These are phyloP conservation scores for Xylaria digitata DNA, from an alignment of 2,329 filamentous ascomycete species.

Conservation along the genomic window DNA sequence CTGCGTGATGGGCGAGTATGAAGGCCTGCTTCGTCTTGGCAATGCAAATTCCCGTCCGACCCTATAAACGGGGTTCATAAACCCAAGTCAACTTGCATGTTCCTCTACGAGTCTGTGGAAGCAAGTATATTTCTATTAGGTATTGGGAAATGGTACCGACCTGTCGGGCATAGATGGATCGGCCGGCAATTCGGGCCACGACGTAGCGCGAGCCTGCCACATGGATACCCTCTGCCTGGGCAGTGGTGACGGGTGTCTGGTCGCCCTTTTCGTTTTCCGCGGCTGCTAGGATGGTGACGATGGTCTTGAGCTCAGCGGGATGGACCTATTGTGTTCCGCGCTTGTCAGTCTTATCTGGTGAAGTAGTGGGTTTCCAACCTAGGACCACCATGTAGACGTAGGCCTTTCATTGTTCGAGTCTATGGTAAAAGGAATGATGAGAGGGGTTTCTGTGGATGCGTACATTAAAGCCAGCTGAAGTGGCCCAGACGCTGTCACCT, in stretches of 20 bases:
- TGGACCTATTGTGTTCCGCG: conserved; percentile 60
- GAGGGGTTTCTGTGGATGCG: conserved; percentile 34
- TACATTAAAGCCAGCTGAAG: conserved; percentile 78
- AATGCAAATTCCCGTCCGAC: conserved; percentile 82
- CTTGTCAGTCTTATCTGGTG: conserved; percentile 35
- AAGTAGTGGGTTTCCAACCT: conserved; percentile 1
- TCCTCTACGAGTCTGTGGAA: conserved; percentile 1
- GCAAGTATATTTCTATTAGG: background rate
- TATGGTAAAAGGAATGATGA: background rate
- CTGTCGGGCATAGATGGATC: conserved; percentile 87
- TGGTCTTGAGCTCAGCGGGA: conserved; percentile 68
- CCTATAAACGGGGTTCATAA: conserved; percentile 55
- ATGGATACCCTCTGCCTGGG: conserved; percentile 78
- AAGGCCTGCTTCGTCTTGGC: conserved; percentile 91
- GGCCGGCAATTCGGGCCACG: conserved; percentile 78
- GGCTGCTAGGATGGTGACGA: conserved; percentile 64
- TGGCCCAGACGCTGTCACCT: conserved; percentile 84
- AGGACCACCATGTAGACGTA: background rate
- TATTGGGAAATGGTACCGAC: conserved; percentile 59
- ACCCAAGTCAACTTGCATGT: conserved; percentile 27
- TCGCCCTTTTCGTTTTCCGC: conserved; percentile 47
- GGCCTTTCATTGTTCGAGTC: background rate
- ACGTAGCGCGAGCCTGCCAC: conserved; percentile 83
- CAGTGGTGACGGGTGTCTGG: conserved; percentile 67
- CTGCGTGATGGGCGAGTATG: conserved; percentile 87